Conservation (phyloP, 2,329 filamentous ascomycete genomes). For the Pseudogymnoascus sp. region DNA sequence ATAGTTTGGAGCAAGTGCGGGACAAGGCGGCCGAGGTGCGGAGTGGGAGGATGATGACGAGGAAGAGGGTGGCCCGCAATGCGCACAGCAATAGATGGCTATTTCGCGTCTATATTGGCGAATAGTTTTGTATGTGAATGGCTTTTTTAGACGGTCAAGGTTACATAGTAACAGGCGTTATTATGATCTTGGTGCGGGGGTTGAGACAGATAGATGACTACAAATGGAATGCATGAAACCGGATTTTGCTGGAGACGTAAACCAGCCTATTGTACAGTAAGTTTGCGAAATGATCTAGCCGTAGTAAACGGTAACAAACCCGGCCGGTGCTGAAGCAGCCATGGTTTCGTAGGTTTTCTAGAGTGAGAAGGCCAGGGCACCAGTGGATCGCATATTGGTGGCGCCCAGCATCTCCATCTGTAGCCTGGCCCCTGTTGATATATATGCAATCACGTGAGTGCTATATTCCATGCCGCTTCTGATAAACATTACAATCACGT, state of each 20-base stretch:
- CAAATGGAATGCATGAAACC: background rate
- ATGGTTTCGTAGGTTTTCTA: background rate
- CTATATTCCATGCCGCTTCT: background rate
- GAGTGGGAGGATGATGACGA: slow-evolving; percentile 66
- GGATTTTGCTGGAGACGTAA: background rate
- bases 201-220: slow-evolving; percentile 3
- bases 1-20: slow-evolving; percentile 61
- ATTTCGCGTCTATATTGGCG: background rate
- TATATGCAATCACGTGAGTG: background rate
- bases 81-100: slow-evolving; percentile 33
- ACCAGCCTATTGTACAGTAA: background rate
- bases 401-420: background rate
- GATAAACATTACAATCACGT: background rate
- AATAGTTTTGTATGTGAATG: slow-evolving; percentile 4
- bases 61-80: slow-evolving; percentile 55
- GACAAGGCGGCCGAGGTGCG: slow-evolving; percentile 55
- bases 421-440: background rate
- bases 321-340: background rate
- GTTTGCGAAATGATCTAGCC: background rate
- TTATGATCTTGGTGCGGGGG: slow-evolving; percentile 2
- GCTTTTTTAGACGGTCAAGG: slow-evolving; percentile 4
- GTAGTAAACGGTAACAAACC: background rate
- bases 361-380: background rate
- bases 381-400: background rate
- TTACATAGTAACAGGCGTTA: slow-evolving; percentile 8